Evolutionary conservation across 2,329 filamentous ascomycete genomes (phyloP), one percentile per base, ranked within the genome.

Genomic region (Endocalyx cinctus): DNA sequence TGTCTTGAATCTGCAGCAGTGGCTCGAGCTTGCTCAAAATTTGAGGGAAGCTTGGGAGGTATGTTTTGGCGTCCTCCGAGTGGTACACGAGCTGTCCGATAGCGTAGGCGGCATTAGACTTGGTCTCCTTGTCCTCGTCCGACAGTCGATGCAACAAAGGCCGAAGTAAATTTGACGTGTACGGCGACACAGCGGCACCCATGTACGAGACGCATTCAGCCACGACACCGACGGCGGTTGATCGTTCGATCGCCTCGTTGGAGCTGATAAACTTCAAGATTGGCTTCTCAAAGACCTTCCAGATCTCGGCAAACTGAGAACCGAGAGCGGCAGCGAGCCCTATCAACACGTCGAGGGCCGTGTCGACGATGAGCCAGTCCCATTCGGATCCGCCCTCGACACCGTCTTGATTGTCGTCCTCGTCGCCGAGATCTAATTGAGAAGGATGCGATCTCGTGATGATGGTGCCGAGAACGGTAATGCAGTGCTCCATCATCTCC

Each of bases 291-390:
- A 96, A 95, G 51, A 94, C 81, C 72, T 94, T 94, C 87, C 88
- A 97, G 42, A 96, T 71, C 67, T 95, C 84, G 35, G 74, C 74
- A 52, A 96, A 97, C 48, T 81, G 79, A 15, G 74, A 61, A 25
- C 92, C 92, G 11, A 97, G 79, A 19, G 87, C 87, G 29, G 79
- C 78, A 14, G 89, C 82, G 25, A 97, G 76, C 23, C 86, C 87
- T 32, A 87, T 87, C 31, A 96, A 72, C 29, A 94, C 87, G 46
- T 97, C 92, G 35, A 97, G 77, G 22, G 87, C 89, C 8, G 88
- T 95, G 66, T 98, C 92, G 34, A 97, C 84, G 32, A 95, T 83
- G 13, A 96, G 77, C 92, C 92, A 97, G 69, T 97, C 92, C 54
- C 94, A 95, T 66, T 98, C 92, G 3, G 90, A 94, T 18, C 84